These are phyloP conservation scores for Alternaria rosae DNA, from an alignment of 2,329 filamentous ascomycete genomes.

Conservation along the genomic window DNA sequence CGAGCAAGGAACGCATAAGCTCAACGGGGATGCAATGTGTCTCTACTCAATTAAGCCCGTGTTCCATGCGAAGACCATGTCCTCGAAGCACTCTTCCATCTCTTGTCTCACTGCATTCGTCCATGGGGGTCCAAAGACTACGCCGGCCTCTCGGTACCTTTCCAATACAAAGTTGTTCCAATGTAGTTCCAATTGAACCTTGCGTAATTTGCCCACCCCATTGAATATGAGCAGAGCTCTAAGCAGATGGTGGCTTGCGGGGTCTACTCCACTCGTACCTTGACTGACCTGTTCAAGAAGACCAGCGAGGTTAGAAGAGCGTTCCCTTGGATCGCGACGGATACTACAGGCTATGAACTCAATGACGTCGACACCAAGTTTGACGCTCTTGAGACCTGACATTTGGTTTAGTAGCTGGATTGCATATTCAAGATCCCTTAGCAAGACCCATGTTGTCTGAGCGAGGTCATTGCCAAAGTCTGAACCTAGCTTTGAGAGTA, in stretches of 20 bases:
- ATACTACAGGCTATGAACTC: background rate
- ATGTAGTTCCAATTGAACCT: background rate
- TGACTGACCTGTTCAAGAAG: too few species aligned
- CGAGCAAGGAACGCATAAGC: too few species aligned
- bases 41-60: too few species aligned
- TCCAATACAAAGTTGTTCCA: background rate
- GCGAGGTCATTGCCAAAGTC: too few species aligned
- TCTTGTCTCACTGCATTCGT: background rate
- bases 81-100: background rate
- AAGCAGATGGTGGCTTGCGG: background rate
- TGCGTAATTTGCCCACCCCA: background rate
- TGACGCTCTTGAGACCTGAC: background rate
- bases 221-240: background rate
- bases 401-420: background rate
- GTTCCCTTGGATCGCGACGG: too few species aligned
- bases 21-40: too few species aligned
- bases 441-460: too few species aligned
- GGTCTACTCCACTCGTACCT: too few species aligned
- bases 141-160: background rate
- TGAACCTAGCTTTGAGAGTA: too few species aligned
- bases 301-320: too few species aligned
- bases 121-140: background rate
- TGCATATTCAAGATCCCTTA: background rate
- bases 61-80: slow-evolving; percentile 1
- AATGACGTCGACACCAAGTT: background rate